Conservation (phyloP, 345 rosid species). For the Hibiscus syriacus region DNA sequence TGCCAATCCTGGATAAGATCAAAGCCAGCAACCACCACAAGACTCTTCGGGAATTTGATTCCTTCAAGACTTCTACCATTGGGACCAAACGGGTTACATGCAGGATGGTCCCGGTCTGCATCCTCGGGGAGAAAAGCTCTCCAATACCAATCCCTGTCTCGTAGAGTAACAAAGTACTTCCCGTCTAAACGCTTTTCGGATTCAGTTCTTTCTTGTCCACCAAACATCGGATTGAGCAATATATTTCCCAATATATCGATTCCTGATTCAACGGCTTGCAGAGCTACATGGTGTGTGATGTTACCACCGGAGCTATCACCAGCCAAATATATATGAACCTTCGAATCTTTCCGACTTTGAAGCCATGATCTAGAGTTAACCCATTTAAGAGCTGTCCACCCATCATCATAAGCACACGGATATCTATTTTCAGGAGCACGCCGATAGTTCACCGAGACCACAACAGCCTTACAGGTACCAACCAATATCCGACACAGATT, state of each 20-base stretch:
- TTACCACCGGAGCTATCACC: conserved; percentile 97
- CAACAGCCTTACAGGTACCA: conserved; percentile 58
- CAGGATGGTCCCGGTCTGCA: conserved; percentile 81
- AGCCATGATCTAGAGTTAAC: conserved; percentile 75
- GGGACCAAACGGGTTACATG: conserved; percentile 80
- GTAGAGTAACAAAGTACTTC: conserved; percentile 63
- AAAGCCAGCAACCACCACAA: conserved; percentile 83
- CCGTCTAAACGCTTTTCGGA: conserved; percentile 80
- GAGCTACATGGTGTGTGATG: conserved; percentile 74
- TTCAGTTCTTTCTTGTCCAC: conserved; percentile 71
- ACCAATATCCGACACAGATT: conserved; percentile 72
- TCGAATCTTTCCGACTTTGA: conserved; percentile 53
- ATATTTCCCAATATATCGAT: conserved; percentile 57
- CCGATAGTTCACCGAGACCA: conserved; percentile 80
- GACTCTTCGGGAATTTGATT: conserved; percentile 62
- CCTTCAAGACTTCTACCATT: conserved; percentile 48
- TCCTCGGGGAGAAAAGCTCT: conserved; percentile 76
- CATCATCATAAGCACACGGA: conserved; percentile 89
- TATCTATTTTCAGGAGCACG: conserved; percentile 78
- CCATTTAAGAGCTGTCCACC: conserved; percentile 80
- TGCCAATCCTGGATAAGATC: conserved; percentile 89
- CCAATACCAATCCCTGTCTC: conserved; percentile 91
- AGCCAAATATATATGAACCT: conserved; percentile 67
- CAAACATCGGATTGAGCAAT: conserved; percentile 84
- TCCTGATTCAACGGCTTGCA: conserved; percentile 57